Percentiles rank a stretch among this genome's conserved stretches.
Evolutionary conservation across 2,329 filamentous ascomycete species (phyloP).

Genomic region (Xenosphaeropsis pyriputrescens): DNA sequence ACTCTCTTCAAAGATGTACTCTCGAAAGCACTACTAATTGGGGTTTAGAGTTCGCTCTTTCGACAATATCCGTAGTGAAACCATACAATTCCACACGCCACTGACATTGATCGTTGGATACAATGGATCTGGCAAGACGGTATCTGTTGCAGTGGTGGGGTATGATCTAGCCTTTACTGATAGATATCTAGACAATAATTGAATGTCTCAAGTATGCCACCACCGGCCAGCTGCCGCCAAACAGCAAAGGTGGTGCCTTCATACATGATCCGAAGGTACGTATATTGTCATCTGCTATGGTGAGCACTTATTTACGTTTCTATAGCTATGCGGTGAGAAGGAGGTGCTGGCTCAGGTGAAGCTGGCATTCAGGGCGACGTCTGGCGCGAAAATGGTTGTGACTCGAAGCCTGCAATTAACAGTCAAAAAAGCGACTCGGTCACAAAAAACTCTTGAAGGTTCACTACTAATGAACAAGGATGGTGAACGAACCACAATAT

Average conservation of each 20-base stretch:
- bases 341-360: conserved; percentile 87
- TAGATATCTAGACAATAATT: conserved; percentile 61
- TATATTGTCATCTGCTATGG: neutral
- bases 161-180: conserved; percentile 3
- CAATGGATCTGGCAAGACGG: conserved; percentile 94
- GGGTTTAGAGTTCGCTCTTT: conserved; percentile 64
- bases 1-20: no score
- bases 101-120: conserved; percentile 93
- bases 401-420: conserved; percentile 76
- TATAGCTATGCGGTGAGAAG: conserved; percentile 62
- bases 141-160: conserved; percentile 15
- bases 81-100: conserved; percentile 77
- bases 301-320: conserved; percentile 3
- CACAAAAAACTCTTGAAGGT: conserved; percentile 74
- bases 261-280: conserved; percentile 86
- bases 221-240: conserved; percentile 83
- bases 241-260: conserved; percentile 80
- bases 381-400: conserved; percentile 66
- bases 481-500: conserved; percentile 67
- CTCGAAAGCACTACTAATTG: no score
- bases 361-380: conserved; percentile 68
- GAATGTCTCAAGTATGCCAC: conserved; percentile 98
- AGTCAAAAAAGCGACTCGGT: conserved; percentile 64
- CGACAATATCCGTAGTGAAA: conserved; percentile 57
- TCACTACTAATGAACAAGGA: conserved; percentile 61